Conservation (phyloP, 352 stramenopile genomes). For the Pythium monospermum region DNA sequence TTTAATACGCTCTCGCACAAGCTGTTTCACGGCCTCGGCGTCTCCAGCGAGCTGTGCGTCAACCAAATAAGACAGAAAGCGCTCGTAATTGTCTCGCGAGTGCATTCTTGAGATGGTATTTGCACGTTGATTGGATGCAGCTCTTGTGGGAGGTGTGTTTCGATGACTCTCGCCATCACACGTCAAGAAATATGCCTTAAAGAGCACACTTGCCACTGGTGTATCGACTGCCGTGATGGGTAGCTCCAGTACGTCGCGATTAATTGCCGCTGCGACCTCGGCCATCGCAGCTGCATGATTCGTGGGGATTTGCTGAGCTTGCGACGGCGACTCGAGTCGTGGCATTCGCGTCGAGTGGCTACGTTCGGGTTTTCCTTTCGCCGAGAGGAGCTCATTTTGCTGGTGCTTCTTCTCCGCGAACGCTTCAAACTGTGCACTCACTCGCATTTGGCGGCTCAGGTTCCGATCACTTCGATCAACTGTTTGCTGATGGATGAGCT, state of each 20-base stretch:
- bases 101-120: too few relatives aligned
- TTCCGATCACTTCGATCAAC: slow-evolving; percentile 34
- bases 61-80: slow-evolving; percentile 10
- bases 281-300: slow-evolving; percentile 12
- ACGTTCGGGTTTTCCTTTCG: not conserved
- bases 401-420: slow-evolving; percentile 17
- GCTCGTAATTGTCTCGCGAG: slow-evolving; percentile 5
- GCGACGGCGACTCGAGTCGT: not conserved
- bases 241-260: slow-evolving; percentile 41
- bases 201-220: slow-evolving; percentile 31
- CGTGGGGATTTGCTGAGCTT: not conserved
- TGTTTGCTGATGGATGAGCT: slow-evolving; percentile 38
- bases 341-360: not conserved
- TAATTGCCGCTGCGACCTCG: slow-evolving; percentile 23
- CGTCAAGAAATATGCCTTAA: slow-evolving; percentile 51
- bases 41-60: not conserved
- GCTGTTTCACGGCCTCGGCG: slow-evolving; percentile 2
- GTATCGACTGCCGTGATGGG: slow-evolving; percentile 23
- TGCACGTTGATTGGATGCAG: not conserved
- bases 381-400: not conserved
- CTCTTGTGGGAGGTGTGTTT: not conserved
- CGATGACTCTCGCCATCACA: slow-evolving; percentile 1
- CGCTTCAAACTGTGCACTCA: slow-evolving; percentile 37
- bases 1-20: slow-evolving; percentile 11
- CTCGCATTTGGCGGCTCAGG: slow-evolving; percentile 33